Evolutionary conservation across 441 rosid genomes (phyloP).

Genomic region (Caryocar brasiliense): DNA sequence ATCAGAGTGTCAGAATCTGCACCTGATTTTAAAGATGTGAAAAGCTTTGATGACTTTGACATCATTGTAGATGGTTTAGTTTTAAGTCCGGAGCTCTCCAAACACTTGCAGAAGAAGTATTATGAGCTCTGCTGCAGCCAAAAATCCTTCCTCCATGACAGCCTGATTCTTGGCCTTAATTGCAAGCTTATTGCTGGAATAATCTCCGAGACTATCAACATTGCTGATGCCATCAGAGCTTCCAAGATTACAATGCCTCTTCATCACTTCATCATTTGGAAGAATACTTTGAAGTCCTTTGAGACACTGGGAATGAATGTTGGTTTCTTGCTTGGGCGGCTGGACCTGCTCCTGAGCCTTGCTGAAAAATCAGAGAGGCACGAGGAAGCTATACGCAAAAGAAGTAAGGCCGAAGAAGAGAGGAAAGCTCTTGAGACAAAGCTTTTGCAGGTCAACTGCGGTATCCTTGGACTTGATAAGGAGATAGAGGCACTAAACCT

Average conservation of each 20-base stretch:
- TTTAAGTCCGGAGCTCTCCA: constrained; percentile 25
- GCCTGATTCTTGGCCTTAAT: constrained; percentile 29
- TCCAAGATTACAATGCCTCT: constrained; percentile 18
- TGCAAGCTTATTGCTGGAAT: constrained; percentile 25
- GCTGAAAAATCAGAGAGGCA: constrained; percentile 11
- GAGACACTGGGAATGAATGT: constrained; percentile 30
- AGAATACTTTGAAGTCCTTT: constrained; percentile 24
- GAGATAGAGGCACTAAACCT: constrained; percentile 8
- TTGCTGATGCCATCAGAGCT: constrained; percentile 34
- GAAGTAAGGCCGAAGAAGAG: constrained; percentile 10
- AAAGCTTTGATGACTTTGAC: constrained; percentile 23
- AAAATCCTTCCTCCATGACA: constrained; percentile 27
- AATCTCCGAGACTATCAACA: constrained; percentile 31
- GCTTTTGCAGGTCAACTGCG: constrained; percentile 13
- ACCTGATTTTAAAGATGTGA: constrained; percentile 17
- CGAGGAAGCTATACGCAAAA: constrained; percentile 9
- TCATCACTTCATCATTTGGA: constrained; percentile 22
- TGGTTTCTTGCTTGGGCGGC: constrained; percentile 17
- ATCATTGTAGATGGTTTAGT: constrained; percentile 23
- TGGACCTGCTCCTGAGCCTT: constrained; percentile 21
- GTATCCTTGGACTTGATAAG: constrained; percentile 7
- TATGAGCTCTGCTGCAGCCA: constrained; percentile 32
- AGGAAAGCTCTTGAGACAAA: constrained; percentile 12
- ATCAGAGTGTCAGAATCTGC: constrained; percentile 16
- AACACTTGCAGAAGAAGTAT: constrained; percentile 24